These are phyloP conservation scores for Sequoia sempervirens DNA, from an alignment of 75 land plant genomes.

Conservation along the genomic window DNA sequence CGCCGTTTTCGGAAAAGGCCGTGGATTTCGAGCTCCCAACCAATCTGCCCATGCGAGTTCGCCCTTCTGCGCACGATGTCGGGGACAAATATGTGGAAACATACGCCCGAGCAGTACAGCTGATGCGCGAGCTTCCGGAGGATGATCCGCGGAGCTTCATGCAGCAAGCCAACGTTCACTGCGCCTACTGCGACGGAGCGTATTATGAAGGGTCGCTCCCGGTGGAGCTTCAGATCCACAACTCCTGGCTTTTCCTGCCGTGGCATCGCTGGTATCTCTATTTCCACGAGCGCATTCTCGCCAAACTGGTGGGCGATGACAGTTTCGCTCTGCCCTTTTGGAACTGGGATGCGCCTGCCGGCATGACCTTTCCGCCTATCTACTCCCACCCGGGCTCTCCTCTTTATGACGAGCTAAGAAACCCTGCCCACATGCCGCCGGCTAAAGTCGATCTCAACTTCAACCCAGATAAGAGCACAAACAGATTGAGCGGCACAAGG, in stretches of 20 bases:
- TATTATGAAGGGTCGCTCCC: slow-evolving; percentile 27
- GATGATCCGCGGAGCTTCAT: slow-evolving; percentile 27
- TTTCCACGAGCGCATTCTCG: slow-evolving; percentile 66
- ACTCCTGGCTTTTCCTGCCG: slow-evolving; percentile 70
- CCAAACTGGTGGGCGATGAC: slow-evolving; percentile 45
- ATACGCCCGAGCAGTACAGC: slow-evolving; percentile 16
- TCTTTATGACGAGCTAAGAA: slow-evolving; percentile 39
- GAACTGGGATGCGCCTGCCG: slow-evolving; percentile 63
- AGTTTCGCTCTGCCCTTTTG: slow-evolving; percentile 62
- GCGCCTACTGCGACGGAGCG: slow-evolving; percentile 38
- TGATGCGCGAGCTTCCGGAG: slow-evolving; percentile 23
- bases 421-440: slow-evolving; percentile 36
- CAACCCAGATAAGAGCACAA: background rate
- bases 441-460: slow-evolving; percentile 34
- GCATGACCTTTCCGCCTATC: slow-evolving; percentile 37
- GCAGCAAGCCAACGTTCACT: slow-evolving; percentile 41
- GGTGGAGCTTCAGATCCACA: slow-evolving; percentile 53
- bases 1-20: slow-evolving; percentile 1
- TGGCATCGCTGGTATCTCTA: slow-evolving; percentile 69
- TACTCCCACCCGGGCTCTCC: slow-evolving; percentile 18
- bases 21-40: slow-evolving; percentile 6
- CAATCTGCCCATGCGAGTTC: slow-evolving; percentile 14
- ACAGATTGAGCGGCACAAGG: background rate
- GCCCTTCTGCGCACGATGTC: slow-evolving; percentile 33
- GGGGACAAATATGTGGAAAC: slow-evolving; percentile 27